Percentiles rank a stretch among this genome's conserved stretches.
Conservation (phyloP, 176 grass and related monocot species). For the Secale cereale region DNA sequence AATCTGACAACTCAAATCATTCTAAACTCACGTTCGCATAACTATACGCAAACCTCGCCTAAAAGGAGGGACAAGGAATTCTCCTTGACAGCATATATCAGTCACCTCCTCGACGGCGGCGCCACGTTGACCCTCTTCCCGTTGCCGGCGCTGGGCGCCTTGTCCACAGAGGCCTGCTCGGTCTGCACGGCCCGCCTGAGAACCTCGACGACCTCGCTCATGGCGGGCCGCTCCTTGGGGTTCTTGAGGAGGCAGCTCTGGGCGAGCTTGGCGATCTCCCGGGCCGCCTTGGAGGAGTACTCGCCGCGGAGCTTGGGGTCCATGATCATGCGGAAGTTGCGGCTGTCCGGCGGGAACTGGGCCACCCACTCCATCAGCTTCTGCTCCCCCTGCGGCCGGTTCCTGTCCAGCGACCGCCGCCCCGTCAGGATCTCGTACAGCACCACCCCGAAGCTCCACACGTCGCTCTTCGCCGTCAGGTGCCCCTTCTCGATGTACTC, state of each 20-base stretch:
- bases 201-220: slow-evolving; percentile 66
- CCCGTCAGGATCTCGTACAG: slow-evolving; percentile 90
- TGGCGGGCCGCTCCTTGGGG: slow-evolving; percentile 67
- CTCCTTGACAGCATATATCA: not conserved
- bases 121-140: slow-evolving; percentile 17
- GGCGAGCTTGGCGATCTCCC: slow-evolving; percentile 84
- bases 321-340: slow-evolving; percentile 91
- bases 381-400: slow-evolving; percentile 62
- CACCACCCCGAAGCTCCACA: slow-evolving; percentile 94
- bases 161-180: not conserved
- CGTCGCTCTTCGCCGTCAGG: slow-evolving; percentile 83
- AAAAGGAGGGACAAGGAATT: not conserved
- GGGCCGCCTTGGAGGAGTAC: slow-evolving; percentile 62
- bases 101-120: slow-evolving; percentile 20
- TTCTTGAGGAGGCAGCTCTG: slow-evolving; percentile 72
- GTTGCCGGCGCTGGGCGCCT: not conserved
- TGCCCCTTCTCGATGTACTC: slow-evolving; percentile 89
- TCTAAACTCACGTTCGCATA: not conserved
- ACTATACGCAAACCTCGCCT: not conserved
- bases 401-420: slow-evolving; percentile 68
- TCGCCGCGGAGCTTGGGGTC: slow-evolving; percentile 67
- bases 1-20: slow-evolving; percentile 1
- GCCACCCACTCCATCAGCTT: slow-evolving; percentile 85
- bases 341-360: slow-evolving; percentile 62
- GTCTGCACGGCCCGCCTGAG: slow-evolving; percentile 45